These are phyloP conservation scores for Fomitiporia mediterranea DNA, from an alignment of 1,284 basidiomycete species.

Conservation along the genomic window DNA sequence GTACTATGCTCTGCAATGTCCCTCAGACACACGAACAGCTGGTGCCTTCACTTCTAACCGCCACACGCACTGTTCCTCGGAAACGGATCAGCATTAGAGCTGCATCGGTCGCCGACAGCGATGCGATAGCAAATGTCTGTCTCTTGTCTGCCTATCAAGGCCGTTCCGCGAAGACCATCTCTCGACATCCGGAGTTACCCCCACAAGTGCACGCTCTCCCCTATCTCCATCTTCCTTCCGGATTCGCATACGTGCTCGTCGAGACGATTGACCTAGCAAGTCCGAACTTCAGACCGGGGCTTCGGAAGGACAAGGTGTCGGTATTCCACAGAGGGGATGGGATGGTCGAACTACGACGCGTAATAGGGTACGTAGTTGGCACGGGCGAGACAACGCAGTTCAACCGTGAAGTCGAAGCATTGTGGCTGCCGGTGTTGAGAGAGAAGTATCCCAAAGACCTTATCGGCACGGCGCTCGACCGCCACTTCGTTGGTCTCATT, in stretches of 20 bases:
- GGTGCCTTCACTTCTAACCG: background rate
- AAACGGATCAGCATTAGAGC: slow-evolving; percentile 4
- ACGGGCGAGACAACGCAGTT: slow-evolving; percentile 14
- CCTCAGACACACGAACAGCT: background rate
- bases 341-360: background rate
- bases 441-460: slow-evolving; percentile 5
- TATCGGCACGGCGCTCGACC: slow-evolving; percentile 16
- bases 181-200: slow-evolving; percentile 16
- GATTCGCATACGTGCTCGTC: slow-evolving; percentile 16
- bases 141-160: slow-evolving; percentile 15
- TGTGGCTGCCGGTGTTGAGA: slow-evolving; percentile 13
- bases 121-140: slow-evolving; percentile 9
- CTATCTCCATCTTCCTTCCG: slow-evolving; percentile 17
- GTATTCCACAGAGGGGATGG: background rate
- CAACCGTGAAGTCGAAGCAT: slow-evolving; percentile 8
- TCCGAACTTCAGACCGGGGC: background rate
- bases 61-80: background rate
- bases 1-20: background rate
- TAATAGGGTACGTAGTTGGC: slow-evolving; percentile 18
- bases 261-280: background rate
- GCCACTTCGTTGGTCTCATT: slow-evolving; percentile 14
- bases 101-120: slow-evolving; percentile 12
- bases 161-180: slow-evolving; percentile 1
- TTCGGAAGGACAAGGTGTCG: background rate
- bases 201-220: slow-evolving; percentile 10